Percentiles rank a stretch among this genome's conserved stretches.
These are phyloP conservation scores for Lipomyces sp. DNA, from an alignment of 805 yeast species.

Conservation along the genomic window DNA sequence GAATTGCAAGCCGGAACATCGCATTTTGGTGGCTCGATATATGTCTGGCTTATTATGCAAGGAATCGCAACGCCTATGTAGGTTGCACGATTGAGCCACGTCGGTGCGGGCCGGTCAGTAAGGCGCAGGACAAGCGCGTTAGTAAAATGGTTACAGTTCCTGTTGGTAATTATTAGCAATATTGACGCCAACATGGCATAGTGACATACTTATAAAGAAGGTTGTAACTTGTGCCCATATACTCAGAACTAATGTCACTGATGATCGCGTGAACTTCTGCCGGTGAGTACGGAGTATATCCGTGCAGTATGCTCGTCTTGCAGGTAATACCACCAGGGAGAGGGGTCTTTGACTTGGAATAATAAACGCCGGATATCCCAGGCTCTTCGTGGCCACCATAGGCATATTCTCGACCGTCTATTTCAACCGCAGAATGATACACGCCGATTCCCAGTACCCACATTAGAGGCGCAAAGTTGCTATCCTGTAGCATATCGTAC, in stretches of 20 bases:
- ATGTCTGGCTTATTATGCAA: slow-evolving; percentile 30
- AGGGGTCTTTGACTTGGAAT: slow-evolving; percentile 30
- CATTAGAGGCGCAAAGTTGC: slow-evolving; percentile 30
- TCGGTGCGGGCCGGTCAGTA: slow-evolving; percentile 27
- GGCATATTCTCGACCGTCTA: slow-evolving; percentile 37
- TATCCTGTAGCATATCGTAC: slow-evolving; percentile 35
- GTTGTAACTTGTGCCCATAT: slow-evolving; percentile 35
- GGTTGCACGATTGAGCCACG: slow-evolving; percentile 36
- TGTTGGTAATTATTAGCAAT: neutral
- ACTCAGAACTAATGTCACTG: slow-evolving; percentile 32
- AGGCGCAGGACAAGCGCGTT: slow-evolving; percentile 26
- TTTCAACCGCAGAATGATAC: slow-evolving; percentile 38
- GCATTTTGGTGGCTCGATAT: slow-evolving; percentile 31
- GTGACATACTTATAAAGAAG: slow-evolving; percentile 25
- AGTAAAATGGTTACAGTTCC: slow-evolving; percentile 36
- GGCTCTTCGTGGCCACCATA: slow-evolving; percentile 37
- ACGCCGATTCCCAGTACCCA: slow-evolving; percentile 38
- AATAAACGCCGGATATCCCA: slow-evolving; percentile 37
- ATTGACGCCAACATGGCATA: neutral
- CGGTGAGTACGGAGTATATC: slow-evolving; percentile 29
- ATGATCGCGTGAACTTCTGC: slow-evolving; percentile 35
- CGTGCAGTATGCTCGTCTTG: slow-evolving; percentile 29
- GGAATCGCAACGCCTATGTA: slow-evolving; percentile 31
- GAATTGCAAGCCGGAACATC: slow-evolving; percentile 7
- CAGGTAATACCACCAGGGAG: slow-evolving; percentile 33